Conservation (phyloP, 2,329 filamentous ascomycete species). For the Colletotrichum caudatum region DNA sequence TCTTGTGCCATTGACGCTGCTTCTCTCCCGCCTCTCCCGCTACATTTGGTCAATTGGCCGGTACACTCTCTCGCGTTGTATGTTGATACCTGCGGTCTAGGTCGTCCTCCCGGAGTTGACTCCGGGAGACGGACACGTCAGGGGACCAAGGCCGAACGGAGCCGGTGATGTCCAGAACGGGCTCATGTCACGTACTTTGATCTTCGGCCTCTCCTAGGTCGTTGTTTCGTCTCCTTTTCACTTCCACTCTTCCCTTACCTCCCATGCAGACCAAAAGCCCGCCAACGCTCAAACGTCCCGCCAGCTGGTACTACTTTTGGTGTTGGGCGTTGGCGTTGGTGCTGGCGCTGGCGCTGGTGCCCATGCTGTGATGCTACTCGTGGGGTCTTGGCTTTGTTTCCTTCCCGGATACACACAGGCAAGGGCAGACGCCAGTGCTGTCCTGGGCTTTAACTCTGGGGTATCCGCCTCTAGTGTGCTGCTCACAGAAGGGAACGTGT, state of each 20-base stretch:
- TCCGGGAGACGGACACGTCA: conserved; percentile 16
- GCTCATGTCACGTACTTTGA: conserved; percentile 11
- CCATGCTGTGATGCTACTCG: not conserved
- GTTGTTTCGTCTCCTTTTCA: conserved; percentile 4
- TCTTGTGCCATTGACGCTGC: not conserved
- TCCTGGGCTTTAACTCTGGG: not conserved
- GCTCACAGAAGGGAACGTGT: conserved; percentile 12
- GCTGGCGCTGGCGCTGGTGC: conserved; percentile 11
- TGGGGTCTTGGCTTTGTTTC: not conserved
- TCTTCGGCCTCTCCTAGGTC: conserved; percentile 11
- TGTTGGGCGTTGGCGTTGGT: conserved; percentile 5
- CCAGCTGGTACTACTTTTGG: conserved; percentile 1
- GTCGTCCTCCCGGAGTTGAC: conserved; percentile 19
- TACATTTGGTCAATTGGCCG: not conserved
- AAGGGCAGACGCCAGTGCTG: conserved; percentile 8
- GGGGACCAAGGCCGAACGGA: not conserved
- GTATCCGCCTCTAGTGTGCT: conserved; percentile 6
- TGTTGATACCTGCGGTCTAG: not conserved
- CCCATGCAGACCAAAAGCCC: not conserved
- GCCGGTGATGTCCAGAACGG: not conserved
- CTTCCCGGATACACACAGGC: conserved; percentile 1
- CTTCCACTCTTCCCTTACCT: not conserved
- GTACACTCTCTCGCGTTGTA: not conserved
- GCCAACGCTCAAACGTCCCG: conserved; percentile 37
- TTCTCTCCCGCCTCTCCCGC: not conserved